A percentile compares a stretch with the other conserved stretches of the same genome.
These are phyloP conservation scores for Coemansia sp. DNA, from an alignment of 192 early-diverging fungal species.

Conservation along the genomic window DNA sequence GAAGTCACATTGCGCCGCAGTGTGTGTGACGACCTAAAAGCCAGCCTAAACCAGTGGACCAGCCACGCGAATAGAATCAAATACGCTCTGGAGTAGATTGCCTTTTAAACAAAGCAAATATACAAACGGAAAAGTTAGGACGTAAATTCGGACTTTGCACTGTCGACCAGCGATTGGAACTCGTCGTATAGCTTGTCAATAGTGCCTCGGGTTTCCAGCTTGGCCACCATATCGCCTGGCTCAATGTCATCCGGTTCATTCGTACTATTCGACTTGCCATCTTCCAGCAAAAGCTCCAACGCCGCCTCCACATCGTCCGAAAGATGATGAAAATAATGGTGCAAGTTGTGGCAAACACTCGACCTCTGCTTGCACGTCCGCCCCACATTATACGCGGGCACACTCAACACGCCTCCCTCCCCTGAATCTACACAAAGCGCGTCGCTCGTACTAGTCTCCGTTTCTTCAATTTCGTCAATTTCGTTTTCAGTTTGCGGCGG, in stretches of 20 bases:
- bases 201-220: conserved; percentile 25
- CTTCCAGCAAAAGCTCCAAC: conserved; percentile 5
- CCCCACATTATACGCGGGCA: conserved; percentile 34
- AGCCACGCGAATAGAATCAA: conserved; percentile 17
- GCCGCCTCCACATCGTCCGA: conserved; percentile 16
- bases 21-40: conserved; percentile 16
- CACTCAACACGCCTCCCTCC: conserved; percentile 5
- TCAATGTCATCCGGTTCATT: conserved; percentile 1
- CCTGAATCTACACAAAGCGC: conserved; percentile 12
- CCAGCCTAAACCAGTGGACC: conserved; percentile 9
- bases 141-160: conserved; percentile 39
- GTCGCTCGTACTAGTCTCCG: not conserved
- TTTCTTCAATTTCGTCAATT: not conserved
- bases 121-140: not conserved
- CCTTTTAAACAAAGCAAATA: not conserved
- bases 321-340: conserved; percentile 47
- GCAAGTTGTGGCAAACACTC: conserved; percentile 38
- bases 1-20: conserved; percentile 46
- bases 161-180: conserved; percentile 24
- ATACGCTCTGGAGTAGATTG: conserved; percentile 2
- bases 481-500: conserved; percentile 18
- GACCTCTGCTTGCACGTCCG: conserved; percentile 31
- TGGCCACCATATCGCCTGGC: conserved; percentile 37
- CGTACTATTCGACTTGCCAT: not conserved
- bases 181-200: conserved; percentile 24